These are phyloP conservation scores for Saturnispora quitensis DNA, from an alignment of 805 yeast genomes.

Conservation along the genomic window DNA sequence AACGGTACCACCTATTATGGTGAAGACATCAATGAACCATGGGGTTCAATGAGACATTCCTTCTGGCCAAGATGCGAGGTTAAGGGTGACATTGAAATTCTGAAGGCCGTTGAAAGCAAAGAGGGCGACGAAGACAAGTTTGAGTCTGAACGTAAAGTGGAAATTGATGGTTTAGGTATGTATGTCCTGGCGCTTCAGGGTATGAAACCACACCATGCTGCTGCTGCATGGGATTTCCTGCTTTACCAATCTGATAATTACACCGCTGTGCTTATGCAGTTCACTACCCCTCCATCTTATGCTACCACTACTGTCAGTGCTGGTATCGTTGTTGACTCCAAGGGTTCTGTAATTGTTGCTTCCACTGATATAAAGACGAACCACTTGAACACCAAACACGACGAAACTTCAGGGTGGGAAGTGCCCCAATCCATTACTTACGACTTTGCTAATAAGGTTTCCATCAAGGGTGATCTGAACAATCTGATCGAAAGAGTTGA, in stretches of 20 bases:
- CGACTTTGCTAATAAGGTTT: slow-evolving; percentile 32
- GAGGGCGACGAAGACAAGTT: slow-evolving; percentile 10
- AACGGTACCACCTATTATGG: slow-evolving; percentile 87
- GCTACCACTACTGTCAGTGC: slow-evolving; percentile 72
- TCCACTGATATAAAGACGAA: slow-evolving; percentile 56
- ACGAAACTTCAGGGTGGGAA: slow-evolving; percentile 88
- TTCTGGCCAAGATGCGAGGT: slow-evolving; percentile 91
- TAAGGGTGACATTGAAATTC: slow-evolving; percentile 47
- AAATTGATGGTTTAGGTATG: slow-evolving; percentile 51
- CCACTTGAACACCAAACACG: slow-evolving; percentile 48
- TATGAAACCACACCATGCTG: slow-evolving; percentile 99
- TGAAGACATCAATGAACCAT: slow-evolving; percentile 71
- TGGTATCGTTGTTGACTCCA: slow-evolving; percentile 62
- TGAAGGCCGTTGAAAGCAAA: slow-evolving; percentile 13
- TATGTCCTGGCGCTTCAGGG: slow-evolving; percentile 96
- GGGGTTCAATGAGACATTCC: slow-evolving; percentile 95
- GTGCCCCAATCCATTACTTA: slow-evolving; percentile 65
- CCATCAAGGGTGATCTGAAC: slow-evolving; percentile 50
- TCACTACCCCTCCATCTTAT: slow-evolving; percentile 87
- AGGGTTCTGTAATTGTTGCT: slow-evolving; percentile 49
- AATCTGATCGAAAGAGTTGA: slow-evolving; percentile 82
- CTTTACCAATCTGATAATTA: slow-evolving; percentile 72
- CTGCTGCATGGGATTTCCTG: slow-evolving; percentile 90
- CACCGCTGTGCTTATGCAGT: slow-evolving; percentile 86
- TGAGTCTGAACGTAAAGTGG: slow-evolving; percentile 8